phyloP scores from a whole-genome alignment of 2,329 filamentous ascomycete species.

The Xylaria sp. region DNA sequence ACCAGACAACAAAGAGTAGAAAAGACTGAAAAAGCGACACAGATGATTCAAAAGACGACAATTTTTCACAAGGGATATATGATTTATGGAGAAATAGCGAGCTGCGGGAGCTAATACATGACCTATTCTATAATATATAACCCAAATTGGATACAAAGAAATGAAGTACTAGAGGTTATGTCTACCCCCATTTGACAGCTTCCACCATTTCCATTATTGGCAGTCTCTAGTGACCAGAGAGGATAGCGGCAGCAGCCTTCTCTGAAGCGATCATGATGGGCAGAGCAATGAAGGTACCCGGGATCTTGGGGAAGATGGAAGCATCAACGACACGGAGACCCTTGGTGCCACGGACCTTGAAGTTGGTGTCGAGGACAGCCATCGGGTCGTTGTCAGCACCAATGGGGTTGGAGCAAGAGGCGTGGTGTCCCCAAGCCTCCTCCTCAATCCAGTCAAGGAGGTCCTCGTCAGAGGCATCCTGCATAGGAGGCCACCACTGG shows the following conservation, averaged over 20 bases:
- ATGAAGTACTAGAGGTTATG: background rate
- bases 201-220: background rate
- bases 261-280: constrained; percentile 41
- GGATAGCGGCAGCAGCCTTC: constrained; percentile 45
- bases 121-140: background rate
- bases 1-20: no score
- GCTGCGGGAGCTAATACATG: background rate
- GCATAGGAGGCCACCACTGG: constrained; percentile 37
- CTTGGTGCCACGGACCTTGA: constrained; percentile 60
- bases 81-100: no score
- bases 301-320: constrained; percentile 62
- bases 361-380: constrained; percentile 62
- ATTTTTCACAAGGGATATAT: no score
- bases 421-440: constrained; percentile 46
- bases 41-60: no score
- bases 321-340: constrained; percentile 66
- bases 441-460: constrained; percentile 40
- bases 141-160: background rate
- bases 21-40: no score
- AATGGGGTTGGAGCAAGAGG: constrained; percentile 42
- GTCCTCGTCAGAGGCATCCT: constrained; percentile 34
- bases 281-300: constrained; percentile 48
- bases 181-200: background rate
- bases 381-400: constrained; percentile 57
- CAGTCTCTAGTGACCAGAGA: background rate